Percentiles rank a stretch among this genome's conserved stretches.
phyloP scores from a whole-genome alignment of 208 protist genomes.

The Crithidia thermophila region DNA sequence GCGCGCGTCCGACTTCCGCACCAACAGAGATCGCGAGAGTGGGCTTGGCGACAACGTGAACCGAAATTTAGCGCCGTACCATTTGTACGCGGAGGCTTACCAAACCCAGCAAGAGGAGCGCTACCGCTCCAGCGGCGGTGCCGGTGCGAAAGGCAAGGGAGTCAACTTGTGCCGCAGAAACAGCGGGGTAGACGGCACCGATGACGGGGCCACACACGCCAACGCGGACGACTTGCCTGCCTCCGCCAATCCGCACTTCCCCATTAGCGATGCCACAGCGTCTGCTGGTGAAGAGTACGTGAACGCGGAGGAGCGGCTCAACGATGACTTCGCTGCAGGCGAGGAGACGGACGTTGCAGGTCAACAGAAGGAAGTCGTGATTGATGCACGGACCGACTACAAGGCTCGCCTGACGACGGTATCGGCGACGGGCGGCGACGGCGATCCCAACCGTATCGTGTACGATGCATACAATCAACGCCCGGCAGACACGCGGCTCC shows the following conservation, averaged over 20 bases:
- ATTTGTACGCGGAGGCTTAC: conserved; percentile 65
- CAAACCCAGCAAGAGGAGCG: conserved; percentile 34
- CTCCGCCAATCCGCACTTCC: conserved; percentile 73
- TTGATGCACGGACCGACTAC: conserved; percentile 57
- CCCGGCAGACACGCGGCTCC: conserved; percentile 45
- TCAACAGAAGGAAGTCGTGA: conserved; percentile 26
- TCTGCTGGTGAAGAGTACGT: not conserved
- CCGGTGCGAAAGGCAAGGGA: conserved; percentile 1
- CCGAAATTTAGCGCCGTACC: conserved; percentile 49
- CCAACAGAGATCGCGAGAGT: conserved; percentile 17
- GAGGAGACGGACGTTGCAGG: not conserved
- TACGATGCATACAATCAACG: conserved; percentile 82
- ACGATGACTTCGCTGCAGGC: not conserved
- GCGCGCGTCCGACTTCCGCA: conserved; percentile 10
- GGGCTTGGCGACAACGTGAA: conserved; percentile 35
- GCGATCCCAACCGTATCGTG: conserved; percentile 21
- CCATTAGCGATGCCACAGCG: not conserved
- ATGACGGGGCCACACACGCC: not conserved
- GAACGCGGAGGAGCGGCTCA: not conserved
- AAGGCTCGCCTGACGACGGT: conserved; percentile 23
- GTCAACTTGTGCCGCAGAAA: conserved; percentile 17
- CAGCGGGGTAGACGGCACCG: not conserved
- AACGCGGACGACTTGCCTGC: conserved; percentile 30
- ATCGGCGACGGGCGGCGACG: conserved; percentile 1
- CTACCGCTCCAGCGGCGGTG: conserved; percentile 1